A percentile compares a stretch with the other conserved stretches of the same genome.
Conservation (phyloP, 768 basidiomycete species). For the Pulveroboletus sp. region DNA sequence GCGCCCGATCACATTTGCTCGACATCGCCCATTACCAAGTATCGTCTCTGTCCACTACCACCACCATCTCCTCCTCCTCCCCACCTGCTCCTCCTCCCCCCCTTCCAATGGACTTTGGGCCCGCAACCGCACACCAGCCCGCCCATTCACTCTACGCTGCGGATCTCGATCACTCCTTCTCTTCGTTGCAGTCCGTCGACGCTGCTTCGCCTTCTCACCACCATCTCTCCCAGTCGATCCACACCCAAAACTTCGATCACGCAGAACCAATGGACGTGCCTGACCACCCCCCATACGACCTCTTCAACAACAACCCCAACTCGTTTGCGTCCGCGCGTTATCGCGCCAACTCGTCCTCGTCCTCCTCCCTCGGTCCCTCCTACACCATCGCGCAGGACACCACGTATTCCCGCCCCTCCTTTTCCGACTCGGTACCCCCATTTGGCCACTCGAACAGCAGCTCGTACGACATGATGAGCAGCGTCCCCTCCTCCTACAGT, state of each 20-base stretch:
- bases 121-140: slow-evolving; percentile 35
- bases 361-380: slow-evolving; percentile 59
- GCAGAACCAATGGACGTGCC: slow-evolving; percentile 52
- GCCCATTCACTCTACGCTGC: slow-evolving; percentile 44
- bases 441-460: slow-evolving; percentile 51
- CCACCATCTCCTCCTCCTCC: slow-evolving; percentile 24
- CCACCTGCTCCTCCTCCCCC: slow-evolving; percentile 29
- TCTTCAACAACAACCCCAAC: slow-evolving; percentile 51
- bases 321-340: slow-evolving; percentile 60
- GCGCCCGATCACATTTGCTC: slow-evolving; percentile 55
- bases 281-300: slow-evolving; percentile 62
- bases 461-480: slow-evolving; percentile 66
- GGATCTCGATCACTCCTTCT: slow-evolving; percentile 59
- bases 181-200: slow-evolving; percentile 43
- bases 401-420: slow-evolving; percentile 58
- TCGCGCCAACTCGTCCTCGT: slow-evolving; percentile 69
- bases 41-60: slow-evolving; percentile 36
- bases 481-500: slow-evolving; percentile 57
- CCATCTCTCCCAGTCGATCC: slow-evolving; percentile 32
- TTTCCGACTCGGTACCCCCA: slow-evolving; percentile 57
- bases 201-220: slow-evolving; percentile 37
- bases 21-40: slow-evolving; percentile 31
- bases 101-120: slow-evolving; percentile 51
- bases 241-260: slow-evolving; percentile 46
- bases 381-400: slow-evolving; percentile 55